Conservation (phyloP, 1,284 basidiomycete species). For the Schizophyllum commune region DNA sequence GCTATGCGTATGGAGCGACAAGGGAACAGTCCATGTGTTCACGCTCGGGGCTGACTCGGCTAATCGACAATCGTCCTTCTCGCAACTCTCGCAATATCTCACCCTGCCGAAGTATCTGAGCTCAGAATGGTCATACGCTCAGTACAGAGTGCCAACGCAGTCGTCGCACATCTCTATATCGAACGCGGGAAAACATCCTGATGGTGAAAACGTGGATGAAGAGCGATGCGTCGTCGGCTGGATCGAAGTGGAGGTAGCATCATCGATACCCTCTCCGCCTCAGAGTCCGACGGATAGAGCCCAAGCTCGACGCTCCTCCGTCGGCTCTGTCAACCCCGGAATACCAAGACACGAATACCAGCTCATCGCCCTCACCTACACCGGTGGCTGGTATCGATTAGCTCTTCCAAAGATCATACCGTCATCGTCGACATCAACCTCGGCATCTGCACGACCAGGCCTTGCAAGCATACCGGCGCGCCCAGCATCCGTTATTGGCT, state of each 20-base stretch:
- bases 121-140: slow-evolving; percentile 90
- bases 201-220: slow-evolving; percentile 55
- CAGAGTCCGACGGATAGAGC: slow-evolving; percentile 18
- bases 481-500: slow-evolving; percentile 17
- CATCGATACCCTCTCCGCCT: slow-evolving; percentile 11
- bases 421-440: slow-evolving; percentile 9
- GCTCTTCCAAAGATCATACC: slow-evolving; percentile 49
- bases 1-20: slow-evolving; percentile 90
- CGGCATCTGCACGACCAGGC: slow-evolving; percentile 16
- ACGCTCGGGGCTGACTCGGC: slow-evolving; percentile 52
- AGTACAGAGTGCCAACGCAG: slow-evolving; percentile 83
- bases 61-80: slow-evolving; percentile 76
- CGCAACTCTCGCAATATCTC: slow-evolving; percentile 67
- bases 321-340: neutral
- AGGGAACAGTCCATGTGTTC: slow-evolving; percentile 92
- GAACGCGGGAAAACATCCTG: slow-evolving; percentile 23
- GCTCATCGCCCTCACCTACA: slow-evolving; percentile 78
- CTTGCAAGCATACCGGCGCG: slow-evolving; percentile 10
- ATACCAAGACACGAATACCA: slow-evolving; percentile 50
- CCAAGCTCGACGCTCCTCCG: slow-evolving; percentile 5
- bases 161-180: slow-evolving; percentile 74
- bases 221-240: slow-evolving; percentile 83
- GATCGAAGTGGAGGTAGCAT: slow-evolving; percentile 53
- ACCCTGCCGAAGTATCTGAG: slow-evolving; percentile 89
- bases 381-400: slow-evolving; percentile 90